phyloP scores from a whole-genome alignment of 2,329 filamentous ascomycete species.

The Teratosphaeria destructans region DNA sequence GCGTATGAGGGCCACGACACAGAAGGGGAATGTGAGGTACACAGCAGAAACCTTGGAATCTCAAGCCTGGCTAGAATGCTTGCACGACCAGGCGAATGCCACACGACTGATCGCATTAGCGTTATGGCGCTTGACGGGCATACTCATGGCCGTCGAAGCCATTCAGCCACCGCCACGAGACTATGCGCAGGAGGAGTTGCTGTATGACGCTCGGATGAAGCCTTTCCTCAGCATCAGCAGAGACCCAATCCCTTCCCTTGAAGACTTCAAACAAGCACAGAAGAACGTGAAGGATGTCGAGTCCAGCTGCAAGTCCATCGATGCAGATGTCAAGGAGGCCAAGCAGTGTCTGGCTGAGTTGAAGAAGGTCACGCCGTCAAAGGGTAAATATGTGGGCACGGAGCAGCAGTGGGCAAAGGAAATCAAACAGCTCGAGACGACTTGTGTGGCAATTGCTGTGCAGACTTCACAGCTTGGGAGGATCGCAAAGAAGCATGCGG shows the following conservation, averaged over 20 bases:
- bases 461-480: constrained; percentile 14
- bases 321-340: constrained; percentile 23
- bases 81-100: constrained; percentile 20
- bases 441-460: constrained; percentile 22
- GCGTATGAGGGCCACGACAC: constrained; percentile 17
- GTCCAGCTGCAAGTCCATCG: constrained; percentile 3
- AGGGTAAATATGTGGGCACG: constrained; percentile 27
- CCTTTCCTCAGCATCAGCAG: constrained; percentile 62
- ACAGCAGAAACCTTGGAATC: constrained; percentile 7
- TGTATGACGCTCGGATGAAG: constrained; percentile 79
- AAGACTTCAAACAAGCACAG: constrained; percentile 42
- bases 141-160: constrained; percentile 48
- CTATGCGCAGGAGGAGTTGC: constrained; percentile 57
- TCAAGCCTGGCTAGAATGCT: constrained; percentile 16
- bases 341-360: constrained; percentile 26
- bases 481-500: constrained; percentile 13
- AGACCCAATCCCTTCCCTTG: constrained; percentile 55
- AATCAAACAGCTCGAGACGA: constrained; percentile 24
- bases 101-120: constrained; percentile 23
- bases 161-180: constrained; percentile 45
- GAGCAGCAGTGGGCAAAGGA: constrained; percentile 26
- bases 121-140: constrained; percentile 49
- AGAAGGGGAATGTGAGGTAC: constrained; percentile 19
- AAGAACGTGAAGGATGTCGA: neutral
- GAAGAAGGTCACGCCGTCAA: constrained; percentile 27